Evolutionary conservation across 345 rosid species (phyloP).

Genomic region (Euphorbia tirucalli): DNA sequence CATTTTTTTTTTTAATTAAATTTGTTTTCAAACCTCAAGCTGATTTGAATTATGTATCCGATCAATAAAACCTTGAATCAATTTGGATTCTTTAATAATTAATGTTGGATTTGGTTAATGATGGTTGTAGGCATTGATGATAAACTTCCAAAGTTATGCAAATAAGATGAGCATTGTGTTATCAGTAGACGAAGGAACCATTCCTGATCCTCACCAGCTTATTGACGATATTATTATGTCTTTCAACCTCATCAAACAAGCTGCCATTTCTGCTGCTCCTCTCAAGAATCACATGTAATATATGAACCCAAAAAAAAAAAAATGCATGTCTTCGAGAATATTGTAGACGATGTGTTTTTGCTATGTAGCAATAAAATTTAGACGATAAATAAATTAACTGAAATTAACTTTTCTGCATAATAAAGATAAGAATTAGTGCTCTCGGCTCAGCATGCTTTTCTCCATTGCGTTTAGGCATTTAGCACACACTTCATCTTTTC

Average conservation of each 20-base stretch:
- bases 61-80: too few species aligned
- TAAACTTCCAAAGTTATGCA: slow-evolving; percentile 40
- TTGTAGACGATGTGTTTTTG: neutral
- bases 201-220: slow-evolving; percentile 41
- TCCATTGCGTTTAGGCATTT: too few species aligned
- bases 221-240: slow-evolving; percentile 36
- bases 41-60: too few species aligned
- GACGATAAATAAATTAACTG: too few species aligned
- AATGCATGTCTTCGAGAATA: neutral
- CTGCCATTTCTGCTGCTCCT: slow-evolving; percentile 3
- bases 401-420: too few species aligned
- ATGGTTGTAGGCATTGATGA: slow-evolving; percentile 38
- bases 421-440: too few species aligned
- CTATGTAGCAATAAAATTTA: neutral
- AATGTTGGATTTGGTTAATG: neutral
- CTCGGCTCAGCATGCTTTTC: too few species aligned
- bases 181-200: slow-evolving; percentile 35
- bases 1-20: too few species aligned
- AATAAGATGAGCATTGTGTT: slow-evolving; percentile 37
- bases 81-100: too few species aligned
- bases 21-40: neutral
- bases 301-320: too few species aligned
- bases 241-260: slow-evolving; percentile 25
- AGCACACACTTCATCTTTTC: too few species aligned
- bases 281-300: neutral